Evolutionary conservation across 306 rosid species (phyloP).

Genomic region (Lupinus albus): DNA sequence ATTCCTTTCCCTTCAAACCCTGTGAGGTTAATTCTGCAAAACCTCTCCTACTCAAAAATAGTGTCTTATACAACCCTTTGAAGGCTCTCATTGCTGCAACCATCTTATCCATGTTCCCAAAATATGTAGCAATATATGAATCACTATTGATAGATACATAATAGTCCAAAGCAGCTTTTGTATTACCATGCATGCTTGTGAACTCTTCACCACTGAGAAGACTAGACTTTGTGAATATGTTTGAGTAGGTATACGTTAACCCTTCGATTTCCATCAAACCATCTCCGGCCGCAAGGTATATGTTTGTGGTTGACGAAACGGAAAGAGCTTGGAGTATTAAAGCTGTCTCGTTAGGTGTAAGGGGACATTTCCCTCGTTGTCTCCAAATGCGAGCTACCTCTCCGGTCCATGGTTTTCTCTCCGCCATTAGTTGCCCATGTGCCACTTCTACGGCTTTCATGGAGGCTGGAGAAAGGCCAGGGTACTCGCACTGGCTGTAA

Average conservation of each 20-base stretch:
- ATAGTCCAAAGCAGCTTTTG: slow-evolving; percentile 96
- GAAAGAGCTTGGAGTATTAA: slow-evolving; percentile 75
- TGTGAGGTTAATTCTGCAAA: slow-evolving; percentile 67
- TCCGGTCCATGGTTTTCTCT: slow-evolving; percentile 90
- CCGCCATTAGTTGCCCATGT: slow-evolving; percentile 40
- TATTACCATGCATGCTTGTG: slow-evolving; percentile 89
- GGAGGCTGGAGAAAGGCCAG: slow-evolving; percentile 64
- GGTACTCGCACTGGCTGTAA: slow-evolving; percentile 82
- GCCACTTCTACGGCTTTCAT: slow-evolving; percentile 70
- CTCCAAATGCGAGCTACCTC: slow-evolving; percentile 77
- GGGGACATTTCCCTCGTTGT: slow-evolving; percentile 87
- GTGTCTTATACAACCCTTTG: slow-evolving; percentile 68
- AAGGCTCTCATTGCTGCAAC: slow-evolving; percentile 90
- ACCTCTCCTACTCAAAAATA: slow-evolving; percentile 76
- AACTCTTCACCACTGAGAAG: slow-evolving; percentile 81
- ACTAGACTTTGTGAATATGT: slow-evolving; percentile 73
- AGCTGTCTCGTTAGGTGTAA: slow-evolving; percentile 83
- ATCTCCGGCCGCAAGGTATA: slow-evolving; percentile 92
- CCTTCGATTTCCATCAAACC: slow-evolving; percentile 91
- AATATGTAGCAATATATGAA: slow-evolving; percentile 80
- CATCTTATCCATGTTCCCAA: slow-evolving; percentile 98
- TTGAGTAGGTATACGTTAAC: slow-evolving; percentile 58
- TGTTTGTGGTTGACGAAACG: slow-evolving; percentile 67
- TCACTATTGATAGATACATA: slow-evolving; percentile 85
- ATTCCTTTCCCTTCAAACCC: slow-evolving; percentile 63